These are phyloP conservation scores for Knufia petricola DNA, from an alignment of 2,329 filamentous ascomycete species.

Conservation along the genomic window DNA sequence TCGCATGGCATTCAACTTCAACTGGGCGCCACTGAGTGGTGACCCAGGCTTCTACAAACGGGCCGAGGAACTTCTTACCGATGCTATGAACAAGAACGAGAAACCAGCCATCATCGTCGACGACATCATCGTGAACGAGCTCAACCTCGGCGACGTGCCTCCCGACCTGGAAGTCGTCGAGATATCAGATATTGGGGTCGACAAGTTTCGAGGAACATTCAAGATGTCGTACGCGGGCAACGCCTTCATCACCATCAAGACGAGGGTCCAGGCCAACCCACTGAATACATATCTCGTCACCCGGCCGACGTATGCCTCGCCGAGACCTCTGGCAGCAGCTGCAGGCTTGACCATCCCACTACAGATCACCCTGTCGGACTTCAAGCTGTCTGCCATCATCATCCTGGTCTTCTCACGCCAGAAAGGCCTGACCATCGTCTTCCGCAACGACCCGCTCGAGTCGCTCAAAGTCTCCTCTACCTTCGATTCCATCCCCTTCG, in stretches of 20 bases:
- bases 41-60: slow-evolving; percentile 85
- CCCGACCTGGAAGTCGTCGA: slow-evolving; percentile 94
- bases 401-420: slow-evolving; percentile 96
- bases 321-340: slow-evolving; percentile 74
- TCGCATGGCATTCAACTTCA: slow-evolving; percentile 98
- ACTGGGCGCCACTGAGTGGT: slow-evolving; percentile 98
- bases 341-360: slow-evolving; percentile 94
- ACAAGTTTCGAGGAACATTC: slow-evolving; percentile 95
- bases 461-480: slow-evolving; percentile 97
- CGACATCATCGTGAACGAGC: slow-evolving; percentile 83
- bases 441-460: slow-evolving; percentile 94
- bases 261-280: slow-evolving; percentile 93
- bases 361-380: slow-evolving; percentile 90
- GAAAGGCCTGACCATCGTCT: slow-evolving; percentile 92
- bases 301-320: slow-evolving; percentile 85
- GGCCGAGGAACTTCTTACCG: slow-evolving; percentile 86
- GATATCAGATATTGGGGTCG: slow-evolving; percentile 93
- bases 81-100: slow-evolving; percentile 91
- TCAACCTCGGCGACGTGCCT: slow-evolving; percentile 90
- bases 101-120: slow-evolving; percentile 99
- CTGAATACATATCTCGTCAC: slow-evolving; percentile 91
- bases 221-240: slow-evolving; percentile 98
- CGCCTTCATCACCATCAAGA: slow-evolving; percentile 89
- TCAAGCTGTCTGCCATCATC: slow-evolving; percentile 92
- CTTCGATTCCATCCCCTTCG: slow-evolving; percentile 97